Evolutionary conservation across 495 filamentous ascomycete species (phyloP), one percentile per base, ranked within the genome.

Genomic region (Penicillium nucicola): DNA sequence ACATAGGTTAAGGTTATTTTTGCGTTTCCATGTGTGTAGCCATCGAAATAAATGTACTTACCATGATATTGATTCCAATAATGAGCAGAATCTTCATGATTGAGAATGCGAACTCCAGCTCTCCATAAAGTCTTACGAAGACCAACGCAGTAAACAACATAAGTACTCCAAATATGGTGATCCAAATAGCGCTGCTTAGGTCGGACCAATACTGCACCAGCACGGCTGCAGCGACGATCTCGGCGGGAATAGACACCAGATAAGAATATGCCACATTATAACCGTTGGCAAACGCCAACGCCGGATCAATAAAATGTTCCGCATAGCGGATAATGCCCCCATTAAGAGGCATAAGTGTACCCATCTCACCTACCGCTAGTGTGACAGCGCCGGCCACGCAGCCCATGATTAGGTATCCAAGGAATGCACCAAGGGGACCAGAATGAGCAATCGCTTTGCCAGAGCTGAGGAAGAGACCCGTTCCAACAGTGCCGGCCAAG

Each of bases 391-490:
- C 57, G 18, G 61, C 55, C 5, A 57, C 20, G 11, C 61, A n/a
- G 4, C 64, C 64, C 42, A 65, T 48, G n/a, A 65, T 44, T 5
- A 43, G 5, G 41, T 67, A 69, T 13, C 50, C 65, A 30, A 68
- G 46, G 38, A 68, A 56, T 12, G 56, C 52, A 4, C 83, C 76
- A 4, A 69, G 83, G 22, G 88, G 88, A 2, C 84, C 84, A 47
- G 77, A 78, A 46, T 72, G 67, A 22, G 80, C 77, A 23, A 85
- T 70, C 12, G 81, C 76, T 36, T 74, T 64, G 39, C 83, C 82
- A 35, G 81, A 84, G 35, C 54, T 48, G 5, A 68, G 57, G 14
- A 65, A 65, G 15, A 62, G 48, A 0, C 62, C 56, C 15, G 56
- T 62, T 50, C 69, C 70, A 13, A 75, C 67, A 1, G 71, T 69